Evolutionary conservation across 2,329 filamentous ascomycete genomes (phyloP), one percentile per base, ranked within the genome.

Genomic region (Botrytis squamosa): DNA sequence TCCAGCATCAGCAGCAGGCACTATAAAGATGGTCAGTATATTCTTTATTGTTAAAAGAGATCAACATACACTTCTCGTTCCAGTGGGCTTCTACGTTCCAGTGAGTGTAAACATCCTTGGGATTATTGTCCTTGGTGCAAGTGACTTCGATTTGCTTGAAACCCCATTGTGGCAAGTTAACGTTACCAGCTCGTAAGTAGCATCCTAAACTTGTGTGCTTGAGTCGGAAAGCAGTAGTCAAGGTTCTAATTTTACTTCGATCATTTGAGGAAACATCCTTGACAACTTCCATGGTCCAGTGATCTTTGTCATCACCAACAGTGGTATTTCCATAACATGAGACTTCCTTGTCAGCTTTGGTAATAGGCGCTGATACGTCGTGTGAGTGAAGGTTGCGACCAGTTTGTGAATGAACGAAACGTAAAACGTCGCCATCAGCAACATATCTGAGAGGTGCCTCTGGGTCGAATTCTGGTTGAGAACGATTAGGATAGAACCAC

Each of bases 71-170:
- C 85, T 92, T 96, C 22, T 98, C 95, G 82, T 99, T 99, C 83
- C 87, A 90, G 84, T 99, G 96, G 73, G 93, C 92, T 85, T 99
- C 96, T 49, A 99, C 92, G 84, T 99, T 99, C 96, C 96, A 99
- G 85, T 98, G 96, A 14, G 96, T 99, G 83, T 97, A 98, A 59
- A 94, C 89, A 82, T 99, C 96, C 71, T 91, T 89, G 10, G 95
- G 94, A 80, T 95, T 96, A 86, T 98, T 97, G 78, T 92, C 89
- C 86, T 97, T 98, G 78, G 92, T 91, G 84, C 96, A 99, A 40
- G 94, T 97, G 52, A 96, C 95, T 85, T 99, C 96, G 77, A 99
- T 98, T 85, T 99, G 96, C 86, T 98, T 98, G 88, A 99, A 99
- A 82, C 96, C 96, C 96, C 96, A 99, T 82, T 98, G 96, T 70